Conservation (phyloP, 257 asterid genomes). For the Gentiana dahurica region DNA sequence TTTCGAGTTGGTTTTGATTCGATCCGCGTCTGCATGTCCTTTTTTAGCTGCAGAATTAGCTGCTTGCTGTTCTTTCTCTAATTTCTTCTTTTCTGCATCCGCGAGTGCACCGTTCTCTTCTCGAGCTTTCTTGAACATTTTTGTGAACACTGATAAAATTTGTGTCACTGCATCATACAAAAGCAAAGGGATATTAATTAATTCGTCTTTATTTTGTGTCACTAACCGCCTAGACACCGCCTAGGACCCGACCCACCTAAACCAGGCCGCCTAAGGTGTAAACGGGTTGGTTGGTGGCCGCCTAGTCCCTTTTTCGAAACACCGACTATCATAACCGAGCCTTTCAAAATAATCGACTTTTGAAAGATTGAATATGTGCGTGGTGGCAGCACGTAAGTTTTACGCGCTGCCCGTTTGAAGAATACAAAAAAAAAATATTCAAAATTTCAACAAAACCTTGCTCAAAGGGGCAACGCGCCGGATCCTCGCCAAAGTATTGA, state of each 20-base stretch:
- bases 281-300: too few relatives aligned
- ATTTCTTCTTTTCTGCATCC: conserved; percentile 82
- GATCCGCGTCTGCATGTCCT: conserved; percentile 58
- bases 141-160: conserved; percentile 67
- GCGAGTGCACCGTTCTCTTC: conserved; percentile 79
- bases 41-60: conserved; percentile 62
- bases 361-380: too few relatives aligned
- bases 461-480: conserved; percentile 96
- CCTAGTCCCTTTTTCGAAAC: too few relatives aligned
- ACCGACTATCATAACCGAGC: too few relatives aligned
- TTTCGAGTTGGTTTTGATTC: conserved; percentile 32
- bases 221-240: too few relatives aligned
- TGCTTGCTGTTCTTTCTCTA: conserved; percentile 81
- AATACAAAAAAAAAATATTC: not conserved
- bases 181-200: not conserved
- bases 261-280: too few relatives aligned
- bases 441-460: conserved; percentile 43
- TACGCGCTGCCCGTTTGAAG: too few relatives aligned
- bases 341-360: too few relatives aligned
- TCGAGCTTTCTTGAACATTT: conserved; percentile 75
- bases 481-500: conserved; percentile 96
- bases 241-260: too few relatives aligned
- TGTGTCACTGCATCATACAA: conserved; percentile 66
- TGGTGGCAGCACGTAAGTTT: too few relatives aligned
- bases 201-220: too few relatives aligned